Base-by-base conservation (phyloP, 164 flowering plant species). In the Vitis rotundifolia region DNA sequence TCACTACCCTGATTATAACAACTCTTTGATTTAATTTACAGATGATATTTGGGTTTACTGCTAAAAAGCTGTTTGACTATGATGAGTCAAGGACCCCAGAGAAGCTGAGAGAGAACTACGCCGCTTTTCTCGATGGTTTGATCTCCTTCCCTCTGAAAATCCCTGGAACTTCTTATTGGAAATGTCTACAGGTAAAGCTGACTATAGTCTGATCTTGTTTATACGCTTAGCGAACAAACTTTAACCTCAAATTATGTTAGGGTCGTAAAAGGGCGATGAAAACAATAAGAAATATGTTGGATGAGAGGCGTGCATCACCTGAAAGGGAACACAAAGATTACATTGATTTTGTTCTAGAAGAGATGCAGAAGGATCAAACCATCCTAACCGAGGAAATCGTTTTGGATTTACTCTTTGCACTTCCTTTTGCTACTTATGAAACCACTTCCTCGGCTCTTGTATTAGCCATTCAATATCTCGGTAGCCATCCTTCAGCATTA, bases 241-340 rank as follows among this genome's bases (percentile, higher is more conserved):
- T 22, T 1, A 22, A 22, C 26, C 26, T 11, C 47, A 56, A 31
- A 4, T 18, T 9, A 10, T 37, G 13, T 70, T 85, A 92, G 97
- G 99, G 97, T 52, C 82, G 98, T 64, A 89, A 85, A 74, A 91
- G 75, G 71, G 98, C 94, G 71, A 91, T 95, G 93, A 83, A 74
- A 71, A 84, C 88, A 88, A 78, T 95, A 74, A 90, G 85, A 71
- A 75, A 69, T 64, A 67, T 90, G 85, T 78, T 92, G 52, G 69
- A 83, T 18, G 94, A 92, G 73, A 86, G 98, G 73, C 76, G 89
- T 6, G 71, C 69, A 54, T 76, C 44, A 29, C 93, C 91, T 5
- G 77, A 84, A 63, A 83, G 76, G 55, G 52, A 68, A 15, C 75
- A 77, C 13, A 76, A 59, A 47, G 99, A 95, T 83, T 91, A 92